These are phyloP conservation scores for Sarocladiaceae sp. DNA, from an alignment of 2,329 filamentous ascomycete species.

Conservation along the genomic window DNA sequence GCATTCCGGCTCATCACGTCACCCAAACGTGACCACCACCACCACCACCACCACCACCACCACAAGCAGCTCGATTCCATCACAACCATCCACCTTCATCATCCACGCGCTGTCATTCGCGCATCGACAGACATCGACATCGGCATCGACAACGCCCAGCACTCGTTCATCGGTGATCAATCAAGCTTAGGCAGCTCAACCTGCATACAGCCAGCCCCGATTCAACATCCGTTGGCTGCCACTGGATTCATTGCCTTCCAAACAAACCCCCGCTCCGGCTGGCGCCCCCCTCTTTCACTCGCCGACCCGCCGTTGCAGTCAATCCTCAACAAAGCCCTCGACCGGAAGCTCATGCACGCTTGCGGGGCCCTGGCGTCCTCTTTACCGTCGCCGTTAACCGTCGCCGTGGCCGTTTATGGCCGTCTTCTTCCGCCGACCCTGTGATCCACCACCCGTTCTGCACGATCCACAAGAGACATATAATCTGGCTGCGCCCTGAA, in stretches of 20 bases:
- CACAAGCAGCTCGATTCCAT: too few species aligned
- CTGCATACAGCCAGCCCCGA: constrained; percentile 2
- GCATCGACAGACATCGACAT: background rate
- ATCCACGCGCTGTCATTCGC: background rate
- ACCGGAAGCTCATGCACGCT: background rate
- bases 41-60: too few species aligned
- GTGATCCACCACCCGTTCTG: too few species aligned
- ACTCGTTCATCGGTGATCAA: constrained; percentile 3
- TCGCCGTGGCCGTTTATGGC: background rate
- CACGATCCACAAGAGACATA: too few species aligned
- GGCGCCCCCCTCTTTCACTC: background rate
- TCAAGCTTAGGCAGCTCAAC: constrained; percentile 1
- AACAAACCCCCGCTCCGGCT: constrained; percentile 7
- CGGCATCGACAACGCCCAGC: background rate
- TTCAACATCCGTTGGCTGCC: constrained; percentile 8
- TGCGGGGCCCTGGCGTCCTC: constrained; percentile 3
- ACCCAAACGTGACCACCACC: too few species aligned
- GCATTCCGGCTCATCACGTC: too few species aligned
- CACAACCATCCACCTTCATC: background rate
- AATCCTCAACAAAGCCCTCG: constrained; percentile 7
- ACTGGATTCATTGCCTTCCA: background rate
- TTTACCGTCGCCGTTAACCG: too few species aligned
- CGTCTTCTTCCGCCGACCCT: too few species aligned
- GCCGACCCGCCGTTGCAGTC: constrained; percentile 1
- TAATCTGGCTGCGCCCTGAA: too few species aligned